Evolutionary conservation across 805 yeast species (phyloP).

Genomic region (Saccharomycopsis babjevae): DNA sequence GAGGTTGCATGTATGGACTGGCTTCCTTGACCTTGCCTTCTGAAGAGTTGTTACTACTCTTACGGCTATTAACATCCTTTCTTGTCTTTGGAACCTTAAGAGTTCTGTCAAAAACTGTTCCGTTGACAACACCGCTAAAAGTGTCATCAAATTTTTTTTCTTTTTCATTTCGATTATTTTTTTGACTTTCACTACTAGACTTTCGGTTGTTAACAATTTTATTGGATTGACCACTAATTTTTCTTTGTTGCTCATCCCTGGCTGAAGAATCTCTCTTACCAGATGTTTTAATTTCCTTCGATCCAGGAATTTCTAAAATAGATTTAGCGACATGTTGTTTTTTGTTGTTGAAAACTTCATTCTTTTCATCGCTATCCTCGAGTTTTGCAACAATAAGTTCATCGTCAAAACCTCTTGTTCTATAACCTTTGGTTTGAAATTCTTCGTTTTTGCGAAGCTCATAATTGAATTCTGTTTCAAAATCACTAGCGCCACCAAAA

Average conservation of each 20-base stretch:
- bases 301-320: constrained; percentile 8
- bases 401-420: constrained; percentile 4
- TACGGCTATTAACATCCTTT: background rate
- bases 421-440: constrained; percentile 2
- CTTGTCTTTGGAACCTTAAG: background rate
- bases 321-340: constrained; percentile 15
- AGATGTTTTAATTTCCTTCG: constrained; percentile 8
- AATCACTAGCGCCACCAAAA: constrained; percentile 13
- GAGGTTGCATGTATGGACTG: constrained; percentile 8
- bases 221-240: constrained; percentile 10
- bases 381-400: constrained; percentile 17
- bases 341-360: constrained; percentile 15
- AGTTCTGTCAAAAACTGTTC: constrained; percentile 1
- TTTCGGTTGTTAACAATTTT: constrained; percentile 5
- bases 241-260: constrained; percentile 6
- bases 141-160: constrained; percentile 13
- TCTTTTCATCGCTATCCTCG: background rate
- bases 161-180: constrained; percentile 5
- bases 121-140: background rate
- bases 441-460: constrained; percentile 10
- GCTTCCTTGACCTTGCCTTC: background rate
- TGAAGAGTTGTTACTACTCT: background rate
- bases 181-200: constrained; percentile 1
- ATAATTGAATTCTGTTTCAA: constrained; percentile 14
- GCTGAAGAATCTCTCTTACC: background rate